Base-by-base conservation (phyloP, 345 rosid species). In the Raphanus raphanistrum region DNA sequence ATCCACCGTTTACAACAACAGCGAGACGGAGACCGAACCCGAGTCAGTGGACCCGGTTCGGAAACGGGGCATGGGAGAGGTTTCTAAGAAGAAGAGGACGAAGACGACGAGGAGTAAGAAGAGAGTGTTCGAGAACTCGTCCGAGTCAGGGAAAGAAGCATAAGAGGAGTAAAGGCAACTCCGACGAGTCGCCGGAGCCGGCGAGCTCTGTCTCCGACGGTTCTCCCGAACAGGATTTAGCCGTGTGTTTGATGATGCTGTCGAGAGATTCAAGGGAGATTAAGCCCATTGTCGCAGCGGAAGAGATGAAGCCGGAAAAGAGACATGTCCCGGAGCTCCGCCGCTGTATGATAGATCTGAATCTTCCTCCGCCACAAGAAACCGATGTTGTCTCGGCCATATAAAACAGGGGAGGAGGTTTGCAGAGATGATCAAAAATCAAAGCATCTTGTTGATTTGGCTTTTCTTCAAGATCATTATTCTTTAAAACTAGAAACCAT, bases 171-270 rank as follows among this genome's bases (percentile, higher is more conserved):
- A 70, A 63, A 17, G 9, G 60, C 25, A 79, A 71, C 81, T 81
- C 69, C 43, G 65, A 74, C 35, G 76, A 80, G 26, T 89, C 89
- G 80, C 88, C 87, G 13, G 98, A 93, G 71, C 93, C 90, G n/a
- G 89, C 83, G 71, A 94, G 98, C 84, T 92, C 94, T 2, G 83
- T 90, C 17, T 94, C 94, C 6, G 86, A 89, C 31, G 82, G 90
- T 11, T 83, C 93, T 9, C 87, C 91, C 1, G 98, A 92, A 38
- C 90, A 90, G 27, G 92, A 88, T 52, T 88, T 95, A 26, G 99
- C 99, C 25, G 82, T 92, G 85, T 92, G 96, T 77, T 91, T 95
- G 36, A 87, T 95, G 90, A 89, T 95, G 99, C 90, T 95, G 4
- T 95, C 98, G 1, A 88, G 99, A 50, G 98, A 91, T 84, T 89